These are phyloP conservation scores for Lachnellula arida DNA, from an alignment of 2,329 filamentous ascomycete genomes.

Conservation along the genomic window DNA sequence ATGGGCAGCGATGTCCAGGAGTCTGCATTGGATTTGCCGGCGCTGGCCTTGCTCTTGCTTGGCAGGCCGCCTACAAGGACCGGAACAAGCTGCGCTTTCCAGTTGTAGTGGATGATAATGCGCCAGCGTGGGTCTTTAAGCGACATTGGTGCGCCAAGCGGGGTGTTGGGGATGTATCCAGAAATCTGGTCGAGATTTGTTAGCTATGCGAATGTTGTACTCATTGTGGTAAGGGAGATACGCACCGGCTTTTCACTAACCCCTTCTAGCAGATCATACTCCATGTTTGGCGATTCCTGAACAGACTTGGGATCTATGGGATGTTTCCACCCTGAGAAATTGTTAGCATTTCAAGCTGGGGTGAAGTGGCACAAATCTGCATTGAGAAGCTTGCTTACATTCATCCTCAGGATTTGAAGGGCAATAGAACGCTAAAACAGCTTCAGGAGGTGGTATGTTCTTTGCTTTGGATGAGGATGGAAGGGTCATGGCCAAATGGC, in stretches of 20 bases:
- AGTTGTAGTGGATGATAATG: conserved; percentile 40
- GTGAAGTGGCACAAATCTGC: not conserved
- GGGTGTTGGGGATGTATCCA: not conserved
- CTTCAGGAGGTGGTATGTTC: conserved; percentile 36
- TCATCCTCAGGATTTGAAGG: conserved; percentile 37
- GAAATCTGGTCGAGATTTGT: not conserved
- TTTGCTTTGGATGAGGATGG: conserved; percentile 34
- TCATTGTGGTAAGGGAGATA: not conserved
- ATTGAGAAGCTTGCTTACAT: conserved; percentile 7
- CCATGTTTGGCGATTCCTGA: not conserved
- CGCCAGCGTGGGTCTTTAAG: conserved; percentile 34
- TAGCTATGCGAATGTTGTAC: not conserved
- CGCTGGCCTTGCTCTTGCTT: not conserved
- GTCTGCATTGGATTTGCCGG: not conserved
- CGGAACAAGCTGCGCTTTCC: conserved; percentile 35
- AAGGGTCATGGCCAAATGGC: conserved; percentile 41
- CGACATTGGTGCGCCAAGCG: conserved; percentile 12
- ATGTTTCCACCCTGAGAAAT: conserved; percentile 15
- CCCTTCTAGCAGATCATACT: conserved; percentile 29
- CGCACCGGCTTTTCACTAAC: conserved; percentile 24
- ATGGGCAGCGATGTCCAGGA: not conserved
- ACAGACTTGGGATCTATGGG: conserved; percentile 2
- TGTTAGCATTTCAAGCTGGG: conserved; percentile 4
- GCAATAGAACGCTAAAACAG: conserved; percentile 43
- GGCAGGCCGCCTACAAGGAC: conserved; percentile 32